Conservation (phyloP, 2,329 filamentous ascomycete genomes). For the Colletotrichum melonis region DNA sequence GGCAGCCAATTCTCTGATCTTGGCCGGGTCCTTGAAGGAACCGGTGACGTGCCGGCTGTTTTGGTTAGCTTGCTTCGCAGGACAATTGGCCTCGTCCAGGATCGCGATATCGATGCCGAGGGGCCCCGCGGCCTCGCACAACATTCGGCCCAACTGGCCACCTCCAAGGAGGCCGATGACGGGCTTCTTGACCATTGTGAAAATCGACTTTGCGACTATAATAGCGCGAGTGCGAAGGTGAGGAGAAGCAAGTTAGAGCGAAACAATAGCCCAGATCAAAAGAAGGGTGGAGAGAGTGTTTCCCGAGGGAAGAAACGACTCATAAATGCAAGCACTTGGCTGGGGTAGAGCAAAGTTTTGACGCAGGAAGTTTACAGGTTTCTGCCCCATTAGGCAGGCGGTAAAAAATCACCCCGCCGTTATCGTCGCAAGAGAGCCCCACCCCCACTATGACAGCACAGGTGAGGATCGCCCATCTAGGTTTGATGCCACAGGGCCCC, state of each 20-base stretch:
- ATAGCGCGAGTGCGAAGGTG: slow-evolving; percentile 1
- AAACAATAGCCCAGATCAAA: slow-evolving; percentile 1
- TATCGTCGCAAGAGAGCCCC: slow-evolving; percentile 22
- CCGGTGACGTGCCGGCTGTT: slow-evolving; percentile 81
- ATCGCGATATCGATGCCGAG: slow-evolving; percentile 84
- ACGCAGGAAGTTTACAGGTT: slow-evolving; percentile 17
- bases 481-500: slow-evolving; percentile 17
- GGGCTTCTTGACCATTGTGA: slow-evolving; percentile 46
- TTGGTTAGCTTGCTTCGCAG: slow-evolving; percentile 87
- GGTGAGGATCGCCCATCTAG: slow-evolving; percentile 3
- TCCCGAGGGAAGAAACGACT: slow-evolving; percentile 26
- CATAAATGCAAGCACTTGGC: slow-evolving; percentile 15
- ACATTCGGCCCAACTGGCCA: slow-evolving; percentile 91
- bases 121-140: slow-evolving; percentile 82
- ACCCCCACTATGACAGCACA: slow-evolving; percentile 30
- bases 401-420: slow-evolving; percentile 21
- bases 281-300: slow-evolving; percentile 10
- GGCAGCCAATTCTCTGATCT: slow-evolving; percentile 82
- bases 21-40: slow-evolving; percentile 86
- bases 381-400: neutral
- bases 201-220: neutral
- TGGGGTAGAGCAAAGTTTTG: slow-evolving; percentile 31
- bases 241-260: neutral
- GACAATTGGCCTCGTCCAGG: slow-evolving; percentile 80
- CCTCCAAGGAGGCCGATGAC: slow-evolving; percentile 66